Evolutionary conservation across 169 alveolate genomes (phyloP), one percentile per base, ranked within the genome.

Genomic region (Plasmodium yoelii): DNA sequence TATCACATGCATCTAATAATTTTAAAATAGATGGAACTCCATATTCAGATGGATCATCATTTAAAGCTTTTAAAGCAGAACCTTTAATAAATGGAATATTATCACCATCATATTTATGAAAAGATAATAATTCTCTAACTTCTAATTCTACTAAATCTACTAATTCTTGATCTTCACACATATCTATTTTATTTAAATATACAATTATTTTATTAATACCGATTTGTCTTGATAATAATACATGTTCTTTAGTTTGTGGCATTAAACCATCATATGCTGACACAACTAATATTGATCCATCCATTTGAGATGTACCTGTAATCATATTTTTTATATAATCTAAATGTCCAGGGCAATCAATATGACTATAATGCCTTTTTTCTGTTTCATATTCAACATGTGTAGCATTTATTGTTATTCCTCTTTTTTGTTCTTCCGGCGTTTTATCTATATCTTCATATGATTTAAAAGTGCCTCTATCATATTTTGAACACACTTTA

Each of bases 321-420:
- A 97, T 98, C 99, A 98, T 98, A 90, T 97, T 97, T 88, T 97
- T 97, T 44, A 98, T 98, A 92, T 97, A 97, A 89, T 97, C 99
- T 28, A 99, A 98, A 93, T 97, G 99, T 15, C 99, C 99, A 10
- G 99, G 99, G 92, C 99, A 98, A 94, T 97, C 99, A 18, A 98
- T 98, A 71, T 98, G 99, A 63, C 98, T 98, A 87, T 97, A 97
- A 93, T 98, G 99, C 67, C 99, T 75, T 51, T 90, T 92, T 49
- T 95, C 95, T 10, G 98, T 95, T 71, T 94, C 97, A 68, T 94
- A 95, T 87, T 96, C 98, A 5, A 96, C 95, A 88, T 96, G 98
- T 0, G 99, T 95, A 55, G 98, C 95, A 90, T 97, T 96, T 88
- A 97, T 97, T 42, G 99, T 97, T 70, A 97, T 97, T 53, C 98